Percentiles rank a stretch among this genome's conserved stretches.
phyloP scores from a whole-genome alignment of 495 filamentous ascomycete genomes.

The Rusavskia elegans region DNA sequence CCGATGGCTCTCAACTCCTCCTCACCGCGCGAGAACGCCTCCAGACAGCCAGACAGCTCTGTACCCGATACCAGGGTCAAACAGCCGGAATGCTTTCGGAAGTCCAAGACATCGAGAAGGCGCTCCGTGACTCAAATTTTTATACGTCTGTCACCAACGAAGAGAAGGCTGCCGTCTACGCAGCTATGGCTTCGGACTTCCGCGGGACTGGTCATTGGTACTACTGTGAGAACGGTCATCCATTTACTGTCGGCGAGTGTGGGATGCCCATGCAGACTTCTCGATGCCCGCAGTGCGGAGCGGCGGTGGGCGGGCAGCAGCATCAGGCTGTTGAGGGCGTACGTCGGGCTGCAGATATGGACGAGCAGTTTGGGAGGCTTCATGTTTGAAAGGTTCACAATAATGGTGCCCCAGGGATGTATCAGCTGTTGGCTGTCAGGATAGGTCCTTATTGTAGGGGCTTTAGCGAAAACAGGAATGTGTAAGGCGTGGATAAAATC shows the following conservation, averaged over 20 bases:
- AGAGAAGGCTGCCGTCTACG: conserved; percentile 29
- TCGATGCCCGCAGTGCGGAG: conserved; percentile 49
- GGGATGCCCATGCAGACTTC: conserved; percentile 50
- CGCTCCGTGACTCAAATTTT: conserved; percentile 18
- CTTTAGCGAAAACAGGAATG: no score
- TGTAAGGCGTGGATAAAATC: no score
- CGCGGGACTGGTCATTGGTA: conserved; percentile 51
- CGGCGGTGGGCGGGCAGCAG: conserved; percentile 39
- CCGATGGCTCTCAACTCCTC: not conserved
- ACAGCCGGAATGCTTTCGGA: conserved; percentile 18
- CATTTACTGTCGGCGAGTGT: conserved; percentile 61
- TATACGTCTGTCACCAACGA: conserved; percentile 29
- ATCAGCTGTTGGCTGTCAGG: no score
- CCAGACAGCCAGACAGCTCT: conserved; percentile 9
- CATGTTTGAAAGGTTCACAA: no score
- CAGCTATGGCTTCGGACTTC: conserved; percentile 36
- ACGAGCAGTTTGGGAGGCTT: conserved; percentile 6
- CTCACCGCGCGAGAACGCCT: conserved; percentile 3
- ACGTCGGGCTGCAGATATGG: conserved; percentile 13
- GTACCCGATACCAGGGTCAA: conserved; percentile 11
- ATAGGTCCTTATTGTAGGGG: no score
- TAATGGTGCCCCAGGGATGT: no score
- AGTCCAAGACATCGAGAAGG: conserved; percentile 12
- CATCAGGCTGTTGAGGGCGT: conserved; percentile 39
- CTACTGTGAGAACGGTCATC: conserved; percentile 48